phyloP scores from a whole-genome alignment of 202 grass and related monocot species.

The Bolboschoenoplectus hybrid region DNA sequence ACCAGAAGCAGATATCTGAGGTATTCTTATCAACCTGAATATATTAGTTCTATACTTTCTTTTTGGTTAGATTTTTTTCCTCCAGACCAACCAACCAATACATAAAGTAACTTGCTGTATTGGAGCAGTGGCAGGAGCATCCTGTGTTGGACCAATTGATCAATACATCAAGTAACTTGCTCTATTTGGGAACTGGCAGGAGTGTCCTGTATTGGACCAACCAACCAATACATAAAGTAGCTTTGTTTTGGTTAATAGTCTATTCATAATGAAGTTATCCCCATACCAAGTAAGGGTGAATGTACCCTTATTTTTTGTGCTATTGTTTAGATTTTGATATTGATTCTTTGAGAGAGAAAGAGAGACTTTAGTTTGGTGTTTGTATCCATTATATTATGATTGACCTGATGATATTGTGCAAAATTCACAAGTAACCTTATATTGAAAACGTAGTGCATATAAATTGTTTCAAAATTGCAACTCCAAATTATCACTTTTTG shows the following conservation, averaged over 20 bases:
- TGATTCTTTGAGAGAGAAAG: not conserved
- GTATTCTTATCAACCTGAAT: constrained; percentile 19
- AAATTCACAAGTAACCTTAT: not conserved
- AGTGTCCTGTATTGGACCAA: not conserved
- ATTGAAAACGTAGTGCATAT: not conserved
- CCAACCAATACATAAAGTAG: not conserved
- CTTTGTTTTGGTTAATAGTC: not conserved
- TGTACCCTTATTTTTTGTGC: constrained; percentile 10
- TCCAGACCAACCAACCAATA: not conserved
- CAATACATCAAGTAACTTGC: not conserved
- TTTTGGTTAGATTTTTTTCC: not conserved
- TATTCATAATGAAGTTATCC: not conserved
- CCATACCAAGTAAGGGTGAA: not conserved
- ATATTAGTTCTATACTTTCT: not conserved
- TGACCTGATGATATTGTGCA: not conserved
- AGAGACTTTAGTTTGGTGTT: not conserved
- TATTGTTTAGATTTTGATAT: not conserved
- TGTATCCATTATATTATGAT: not conserved
- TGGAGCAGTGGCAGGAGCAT: not conserved
- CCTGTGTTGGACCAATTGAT: not conserved
- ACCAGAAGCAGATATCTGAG: constrained; percentile 39
- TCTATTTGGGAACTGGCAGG: not conserved
- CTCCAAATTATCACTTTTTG: no score
- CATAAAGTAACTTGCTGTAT: not conserved
- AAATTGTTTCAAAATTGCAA: no score